Percentiles rank a stretch among this genome's conserved stretches.
Conservation (phyloP, 2,329 filamentous ascomycete genomes). For the Sphaerulina populicola region DNA sequence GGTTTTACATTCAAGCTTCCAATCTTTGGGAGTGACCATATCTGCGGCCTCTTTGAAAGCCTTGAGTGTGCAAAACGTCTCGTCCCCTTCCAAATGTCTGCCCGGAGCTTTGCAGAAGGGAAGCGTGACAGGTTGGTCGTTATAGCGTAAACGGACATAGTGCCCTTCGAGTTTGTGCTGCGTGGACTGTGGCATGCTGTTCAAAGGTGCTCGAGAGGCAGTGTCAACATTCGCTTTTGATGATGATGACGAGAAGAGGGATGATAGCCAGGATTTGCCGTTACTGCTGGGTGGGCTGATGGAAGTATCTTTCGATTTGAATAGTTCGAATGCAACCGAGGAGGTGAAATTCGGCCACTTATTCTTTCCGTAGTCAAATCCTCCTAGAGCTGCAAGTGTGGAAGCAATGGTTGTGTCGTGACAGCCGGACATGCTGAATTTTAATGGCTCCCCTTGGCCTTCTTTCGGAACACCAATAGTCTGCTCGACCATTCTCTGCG, state of each 20-base stretch:
- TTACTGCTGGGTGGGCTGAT: conserved; percentile 16
- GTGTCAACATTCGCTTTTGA: conserved; percentile 7
- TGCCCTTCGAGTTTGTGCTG: conserved; percentile 59
- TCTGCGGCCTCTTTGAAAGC: conserved; percentile 92
- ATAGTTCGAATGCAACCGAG: conserved; percentile 84
- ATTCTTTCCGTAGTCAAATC: conserved; percentile 55
- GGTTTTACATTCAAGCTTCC: conserved; percentile 56
- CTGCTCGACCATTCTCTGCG: conserved; percentile 44
- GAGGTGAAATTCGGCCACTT: conserved; percentile 91
- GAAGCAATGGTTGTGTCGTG: conserved; percentile 90
- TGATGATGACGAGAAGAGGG: conserved; percentile 22
- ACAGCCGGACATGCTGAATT: conserved; percentile 74
- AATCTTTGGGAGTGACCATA: conserved; percentile 75
- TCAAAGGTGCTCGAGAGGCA: conserved; percentile 46
- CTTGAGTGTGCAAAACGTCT: conserved; percentile 81
- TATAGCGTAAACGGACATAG: conserved; percentile 86
- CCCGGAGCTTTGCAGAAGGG: conserved; percentile 69
- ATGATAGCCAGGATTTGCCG: conserved; percentile 26
- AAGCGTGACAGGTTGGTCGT: conserved; percentile 71
- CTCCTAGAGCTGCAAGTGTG: conserved; percentile 67
- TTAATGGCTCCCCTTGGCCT: conserved; percentile 46
- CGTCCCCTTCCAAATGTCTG: conserved; percentile 78
- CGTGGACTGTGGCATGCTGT: conserved; percentile 50
- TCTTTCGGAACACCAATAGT: conserved; percentile 34
- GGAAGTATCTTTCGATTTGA: conserved; percentile 47